phyloP scores from a whole-genome alignment of 257 asterid species.

The Forsythia suspensa region DNA sequence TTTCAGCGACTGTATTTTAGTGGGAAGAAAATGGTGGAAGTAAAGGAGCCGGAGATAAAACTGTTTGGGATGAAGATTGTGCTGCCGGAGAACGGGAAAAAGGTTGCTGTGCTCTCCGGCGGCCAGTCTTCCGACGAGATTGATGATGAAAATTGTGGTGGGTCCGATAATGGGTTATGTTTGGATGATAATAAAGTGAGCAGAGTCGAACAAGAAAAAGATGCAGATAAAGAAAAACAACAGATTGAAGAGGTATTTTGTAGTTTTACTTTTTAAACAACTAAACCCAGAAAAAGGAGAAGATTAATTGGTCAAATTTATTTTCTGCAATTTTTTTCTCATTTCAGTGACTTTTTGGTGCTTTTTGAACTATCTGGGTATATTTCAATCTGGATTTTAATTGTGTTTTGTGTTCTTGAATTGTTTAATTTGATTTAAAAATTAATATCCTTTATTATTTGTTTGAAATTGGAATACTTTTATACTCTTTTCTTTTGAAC shows the following conservation, averaged over 20 bases:
- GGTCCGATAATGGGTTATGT: conserved; percentile 25
- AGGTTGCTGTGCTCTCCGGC: neutral
- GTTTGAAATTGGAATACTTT: neutral
- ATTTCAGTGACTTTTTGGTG: neutral
- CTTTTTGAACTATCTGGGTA: neutral
- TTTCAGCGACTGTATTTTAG: conserved; percentile 10
- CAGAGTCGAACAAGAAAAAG: conserved; percentile 19
- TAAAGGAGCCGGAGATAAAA: conserved; percentile 64
- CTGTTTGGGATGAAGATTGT: conserved; percentile 70
- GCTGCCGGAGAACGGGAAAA: conserved; percentile 47
- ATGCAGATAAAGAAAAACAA: conserved; percentile 27
- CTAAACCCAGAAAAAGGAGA: too few relatives aligned
- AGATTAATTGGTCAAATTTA: too few relatives aligned
- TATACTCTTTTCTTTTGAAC: neutral
- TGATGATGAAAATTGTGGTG: conserved; percentile 22
- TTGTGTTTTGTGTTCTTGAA: neutral
- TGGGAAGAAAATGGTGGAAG: conserved; percentile 21
- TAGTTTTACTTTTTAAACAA: neutral
- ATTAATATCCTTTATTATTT: neutral
- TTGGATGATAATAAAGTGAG: conserved; percentile 23
- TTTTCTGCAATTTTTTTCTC: too few relatives aligned
- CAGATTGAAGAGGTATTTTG: conserved; percentile 47
- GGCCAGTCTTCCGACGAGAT: conserved; percentile 27
- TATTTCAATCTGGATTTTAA: neutral
- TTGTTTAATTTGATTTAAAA: conserved; percentile 7